A percentile compares a stretch with the other conserved stretches of the same genome.
These are phyloP conservation scores for Hypoxylon sp. DNA, from an alignment of 2,329 filamentous ascomycete genomes.

Conservation along the genomic window DNA sequence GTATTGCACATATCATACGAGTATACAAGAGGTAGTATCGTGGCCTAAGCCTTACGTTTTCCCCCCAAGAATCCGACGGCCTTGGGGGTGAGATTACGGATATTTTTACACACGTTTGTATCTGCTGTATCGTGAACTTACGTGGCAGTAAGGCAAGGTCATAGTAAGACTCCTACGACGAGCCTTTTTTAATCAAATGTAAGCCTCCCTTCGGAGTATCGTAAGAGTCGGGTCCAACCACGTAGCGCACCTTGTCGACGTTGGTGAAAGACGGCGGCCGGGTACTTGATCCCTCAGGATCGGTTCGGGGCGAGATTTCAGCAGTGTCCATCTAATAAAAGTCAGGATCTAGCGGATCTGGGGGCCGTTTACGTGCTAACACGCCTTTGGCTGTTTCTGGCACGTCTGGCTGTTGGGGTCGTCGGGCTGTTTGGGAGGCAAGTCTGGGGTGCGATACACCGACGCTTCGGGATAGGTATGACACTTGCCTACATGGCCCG, in stretches of 20 bases:
- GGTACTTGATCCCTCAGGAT: slow-evolving; percentile 33
- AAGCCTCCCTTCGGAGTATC: slow-evolving; percentile 32
- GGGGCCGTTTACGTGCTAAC: slow-evolving; percentile 32
- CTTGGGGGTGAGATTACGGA: slow-evolving; percentile 23
- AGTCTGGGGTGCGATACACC: slow-evolving; percentile 24
- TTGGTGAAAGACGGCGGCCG: slow-evolving; percentile 19
- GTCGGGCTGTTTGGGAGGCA: too few species aligned
- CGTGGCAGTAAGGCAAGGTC: slow-evolving; percentile 27
- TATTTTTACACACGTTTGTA: slow-evolving; percentile 12
- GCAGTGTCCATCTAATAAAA: slow-evolving; percentile 30
- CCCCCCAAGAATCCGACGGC: slow-evolving; percentile 19
- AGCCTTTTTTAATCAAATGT: slow-evolving; percentile 22
- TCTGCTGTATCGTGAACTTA: slow-evolving; percentile 18
- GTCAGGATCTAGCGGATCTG: slow-evolving; percentile 17
- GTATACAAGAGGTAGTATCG: slow-evolving; percentile 8
- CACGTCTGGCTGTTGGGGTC: too few species aligned
- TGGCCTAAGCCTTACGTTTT: slow-evolving; percentile 33
- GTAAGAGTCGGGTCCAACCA: slow-evolving; percentile 19
- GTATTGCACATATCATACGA: background rate
- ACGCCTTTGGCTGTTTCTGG: too few species aligned
- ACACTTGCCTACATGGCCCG: background rate
- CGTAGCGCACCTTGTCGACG: slow-evolving; percentile 20
- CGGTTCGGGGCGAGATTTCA: slow-evolving; percentile 29
- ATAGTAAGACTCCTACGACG: slow-evolving; percentile 33
- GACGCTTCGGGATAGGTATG: slow-evolving; percentile 32